phyloP scores from a whole-genome alignment of 495 filamentous ascomycete genomes.

The Penicillium daleae region DNA sequence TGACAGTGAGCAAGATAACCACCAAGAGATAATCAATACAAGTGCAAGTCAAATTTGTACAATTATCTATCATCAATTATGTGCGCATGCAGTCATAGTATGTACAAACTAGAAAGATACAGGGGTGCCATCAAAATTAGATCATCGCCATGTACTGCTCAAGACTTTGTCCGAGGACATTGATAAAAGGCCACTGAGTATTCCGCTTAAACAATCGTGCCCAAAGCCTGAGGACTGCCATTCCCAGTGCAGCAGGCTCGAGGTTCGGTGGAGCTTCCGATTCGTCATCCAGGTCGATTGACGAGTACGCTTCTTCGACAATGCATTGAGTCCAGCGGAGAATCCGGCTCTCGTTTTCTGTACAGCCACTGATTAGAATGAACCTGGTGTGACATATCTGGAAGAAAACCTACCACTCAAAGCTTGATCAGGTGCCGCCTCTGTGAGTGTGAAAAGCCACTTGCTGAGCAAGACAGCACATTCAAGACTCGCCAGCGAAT shows the following conservation, averaged over 20 bases:
- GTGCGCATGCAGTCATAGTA: conserved; percentile 5
- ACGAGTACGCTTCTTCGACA: conserved; percentile 43
- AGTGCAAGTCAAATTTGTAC: neutral
- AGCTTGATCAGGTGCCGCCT: conserved; percentile 34
- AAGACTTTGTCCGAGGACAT: conserved; percentile 42
- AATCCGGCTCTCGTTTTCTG: conserved; percentile 46
- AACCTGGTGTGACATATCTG: no score
- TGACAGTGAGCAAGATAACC: neutral
- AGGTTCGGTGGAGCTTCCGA: conserved; percentile 30
- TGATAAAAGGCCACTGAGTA: conserved; percentile 48
- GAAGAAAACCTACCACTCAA: conserved; percentile 34
- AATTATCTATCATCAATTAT: neutral
- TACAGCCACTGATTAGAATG: neutral
- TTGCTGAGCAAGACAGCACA: conserved; percentile 53
- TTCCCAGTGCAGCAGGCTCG: conserved; percentile 34
- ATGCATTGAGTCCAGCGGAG: conserved; percentile 45
- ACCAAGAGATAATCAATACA: neutral
- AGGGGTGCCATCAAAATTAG: conserved; percentile 14
- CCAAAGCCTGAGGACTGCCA: conserved; percentile 43
- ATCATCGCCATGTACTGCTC: conserved; percentile 40
- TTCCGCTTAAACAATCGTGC: conserved; percentile 43
- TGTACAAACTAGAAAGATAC: conserved; percentile 14
- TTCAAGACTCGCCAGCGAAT: conserved; percentile 52
- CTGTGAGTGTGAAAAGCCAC: conserved; percentile 48
- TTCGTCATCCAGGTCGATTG: conserved; percentile 40